phyloP scores from a whole-genome alignment of 345 rosid genomes.

The Psidium friedrichsthalianum region DNA sequence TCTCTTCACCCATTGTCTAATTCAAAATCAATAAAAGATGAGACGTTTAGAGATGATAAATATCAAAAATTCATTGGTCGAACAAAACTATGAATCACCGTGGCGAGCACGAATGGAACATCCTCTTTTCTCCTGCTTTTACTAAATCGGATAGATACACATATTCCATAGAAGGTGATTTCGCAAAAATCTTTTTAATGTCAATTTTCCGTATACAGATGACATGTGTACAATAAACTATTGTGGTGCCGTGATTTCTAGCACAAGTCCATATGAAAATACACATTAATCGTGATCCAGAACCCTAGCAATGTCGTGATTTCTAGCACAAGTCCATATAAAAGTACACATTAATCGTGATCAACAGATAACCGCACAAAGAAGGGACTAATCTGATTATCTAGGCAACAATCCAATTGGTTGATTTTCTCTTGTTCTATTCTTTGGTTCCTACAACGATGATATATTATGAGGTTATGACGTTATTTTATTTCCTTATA shows the following conservation, averaged over 20 bases:
- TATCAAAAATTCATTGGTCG: background rate
- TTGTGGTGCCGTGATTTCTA: background rate
- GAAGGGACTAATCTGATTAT: background rate
- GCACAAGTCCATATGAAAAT: background rate
- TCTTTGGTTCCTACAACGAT: fast-evolving
- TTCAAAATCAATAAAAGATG: background rate
- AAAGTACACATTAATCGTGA: background rate
- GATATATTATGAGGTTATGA: background rate
- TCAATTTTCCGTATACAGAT: fast-evolving
- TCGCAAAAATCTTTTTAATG: background rate
- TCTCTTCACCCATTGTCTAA: background rate
- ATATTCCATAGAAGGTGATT: fast-evolving
- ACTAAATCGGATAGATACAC: background rate
- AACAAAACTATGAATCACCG: too few relatives aligned
- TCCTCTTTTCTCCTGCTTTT: background rate
- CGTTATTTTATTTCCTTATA: background rate
- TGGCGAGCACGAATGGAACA: too few relatives aligned
- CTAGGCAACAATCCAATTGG: background rate
- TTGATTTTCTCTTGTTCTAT: background rate
- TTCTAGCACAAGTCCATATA: background rate
- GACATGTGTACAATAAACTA: background rate
- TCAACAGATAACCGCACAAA: fast-evolving
- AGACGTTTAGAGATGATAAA: background rate
- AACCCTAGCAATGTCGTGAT: background rate
- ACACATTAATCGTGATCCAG: background rate